Evolutionary conservation across 345 rosid genomes (phyloP).

Genomic region (Mallotus nudiflorus): DNA sequence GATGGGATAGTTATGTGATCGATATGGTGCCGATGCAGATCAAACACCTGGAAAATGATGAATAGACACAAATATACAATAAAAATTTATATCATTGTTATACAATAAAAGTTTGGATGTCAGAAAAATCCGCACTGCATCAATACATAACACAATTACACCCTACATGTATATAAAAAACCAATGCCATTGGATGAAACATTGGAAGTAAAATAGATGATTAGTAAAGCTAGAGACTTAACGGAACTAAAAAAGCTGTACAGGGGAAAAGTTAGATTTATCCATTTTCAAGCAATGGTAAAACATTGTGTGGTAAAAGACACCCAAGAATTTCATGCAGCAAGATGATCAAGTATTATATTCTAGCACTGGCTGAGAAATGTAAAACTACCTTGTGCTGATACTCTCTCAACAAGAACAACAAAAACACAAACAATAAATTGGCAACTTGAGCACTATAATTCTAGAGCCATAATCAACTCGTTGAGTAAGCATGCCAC

Average conservation of each 20-base stretch:
- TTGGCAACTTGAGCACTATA: neutral
- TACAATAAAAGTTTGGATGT: neutral
- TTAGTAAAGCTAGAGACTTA: neutral
- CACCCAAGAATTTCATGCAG: neutral
- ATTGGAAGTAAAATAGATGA: neutral
- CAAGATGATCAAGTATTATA: neutral
- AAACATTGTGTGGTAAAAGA: no score
- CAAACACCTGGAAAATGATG: constrained; percentile 58
- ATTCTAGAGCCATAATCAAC: neutral
- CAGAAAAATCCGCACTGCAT: neutral
- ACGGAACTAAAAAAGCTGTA: neutral
- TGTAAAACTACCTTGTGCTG: neutral
- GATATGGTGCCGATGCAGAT: constrained; percentile 93
- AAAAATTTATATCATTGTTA: neutral
- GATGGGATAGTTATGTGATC: constrained; percentile 91
- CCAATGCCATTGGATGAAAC: neutral
- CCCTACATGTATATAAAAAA: neutral
- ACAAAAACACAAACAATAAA: neutral
- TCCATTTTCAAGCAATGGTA: no score
- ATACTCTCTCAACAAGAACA: neutral
- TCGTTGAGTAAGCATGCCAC: neutral
- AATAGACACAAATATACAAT: neutral
- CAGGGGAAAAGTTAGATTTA: neutral
- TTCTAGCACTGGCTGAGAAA: neutral
- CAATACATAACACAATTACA: neutral